Conservation (phyloP, 495 filamentous ascomycete species). For the Darksidea phi region DNA sequence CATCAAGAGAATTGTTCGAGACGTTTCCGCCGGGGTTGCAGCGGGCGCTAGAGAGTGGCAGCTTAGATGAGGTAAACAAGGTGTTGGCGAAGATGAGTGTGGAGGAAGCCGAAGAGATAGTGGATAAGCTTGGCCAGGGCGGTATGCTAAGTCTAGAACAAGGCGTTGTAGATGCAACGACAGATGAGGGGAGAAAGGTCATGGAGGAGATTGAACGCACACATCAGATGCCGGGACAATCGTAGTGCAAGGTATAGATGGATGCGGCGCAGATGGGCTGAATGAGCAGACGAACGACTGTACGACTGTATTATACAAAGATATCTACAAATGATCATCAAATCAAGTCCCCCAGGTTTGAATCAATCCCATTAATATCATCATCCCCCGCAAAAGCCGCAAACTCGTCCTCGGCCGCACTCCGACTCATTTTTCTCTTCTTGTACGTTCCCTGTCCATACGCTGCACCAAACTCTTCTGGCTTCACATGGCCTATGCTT, state of each 20-base stretch:
- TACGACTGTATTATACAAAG: no score
- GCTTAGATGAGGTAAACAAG: conserved; percentile 90
- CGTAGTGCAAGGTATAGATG: conserved; percentile 37
- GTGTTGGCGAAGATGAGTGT: conserved; percentile 92
- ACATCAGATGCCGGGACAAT: conserved; percentile 39
- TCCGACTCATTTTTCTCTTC: conserved; percentile 66
- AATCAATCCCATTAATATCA: conserved; percentile 57
- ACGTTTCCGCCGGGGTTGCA: conserved; percentile 77
- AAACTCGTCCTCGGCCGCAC: conserved; percentile 64
- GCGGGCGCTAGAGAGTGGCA: conserved; percentile 78
- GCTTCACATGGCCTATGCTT: conserved; percentile 10
- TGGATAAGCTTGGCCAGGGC: conserved; percentile 78
- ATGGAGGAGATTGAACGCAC: conserved; percentile 76
- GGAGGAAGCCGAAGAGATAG: conserved; percentile 86
- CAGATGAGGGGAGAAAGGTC: conserved; percentile 78
- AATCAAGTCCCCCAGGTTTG: conserved; percentile 36
- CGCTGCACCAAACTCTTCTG: conserved; percentile 11
- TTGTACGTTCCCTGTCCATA: conserved; percentile 45
- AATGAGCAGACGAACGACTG: background rate
- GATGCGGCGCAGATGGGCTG: no score
- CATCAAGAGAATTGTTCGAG: conserved; percentile 75
- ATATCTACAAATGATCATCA: background rate
- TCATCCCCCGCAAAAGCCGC: conserved; percentile 65
- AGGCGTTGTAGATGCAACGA: conserved; percentile 92
- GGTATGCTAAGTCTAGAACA: conserved; percentile 90